These are phyloP conservation scores for Polyplosphaeria fusca DNA, from an alignment of 495 filamentous ascomycete species.

Conservation along the genomic window DNA sequence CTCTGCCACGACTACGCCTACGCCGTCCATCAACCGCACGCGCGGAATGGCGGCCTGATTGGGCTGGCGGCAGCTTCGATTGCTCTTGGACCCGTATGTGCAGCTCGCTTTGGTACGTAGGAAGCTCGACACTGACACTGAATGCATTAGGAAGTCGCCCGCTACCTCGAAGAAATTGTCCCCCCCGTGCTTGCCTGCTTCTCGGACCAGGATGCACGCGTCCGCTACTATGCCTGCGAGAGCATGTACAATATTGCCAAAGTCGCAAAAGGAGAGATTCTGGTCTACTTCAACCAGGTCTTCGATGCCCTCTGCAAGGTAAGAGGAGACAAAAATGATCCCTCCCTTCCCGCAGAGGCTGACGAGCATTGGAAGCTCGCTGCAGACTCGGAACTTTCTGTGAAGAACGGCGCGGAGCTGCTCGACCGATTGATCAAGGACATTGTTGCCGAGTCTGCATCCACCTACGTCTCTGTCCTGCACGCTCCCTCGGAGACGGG, in stretches of 20 bases:
- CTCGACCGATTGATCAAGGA: slow-evolving; percentile 96
- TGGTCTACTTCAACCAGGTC: slow-evolving; percentile 95
- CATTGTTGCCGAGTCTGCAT: slow-evolving; percentile 93
- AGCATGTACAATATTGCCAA: slow-evolving; percentile 99
- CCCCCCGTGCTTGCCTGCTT: slow-evolving; percentile 98
- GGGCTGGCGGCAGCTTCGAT: slow-evolving; percentile 95
- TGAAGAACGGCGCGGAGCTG: slow-evolving; percentile 97
- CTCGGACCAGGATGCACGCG: slow-evolving; percentile 94
- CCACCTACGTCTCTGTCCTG: slow-evolving; percentile 88
- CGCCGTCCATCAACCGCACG: slow-evolving; percentile 95
- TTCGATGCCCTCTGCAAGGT: slow-evolving; percentile 98
- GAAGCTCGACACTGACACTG: slow-evolving; percentile 11
- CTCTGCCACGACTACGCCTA: slow-evolving; percentile 98
- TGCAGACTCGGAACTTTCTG: slow-evolving; percentile 91
- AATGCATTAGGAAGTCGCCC: slow-evolving; percentile 71
- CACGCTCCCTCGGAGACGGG: slow-evolving; percentile 56
- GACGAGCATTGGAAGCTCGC: slow-evolving; percentile 61
- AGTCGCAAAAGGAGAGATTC: slow-evolving; percentile 94
- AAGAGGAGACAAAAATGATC: slow-evolving; percentile 16
- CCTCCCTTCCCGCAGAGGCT: slow-evolving; percentile 1
- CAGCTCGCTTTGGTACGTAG: not conserved
- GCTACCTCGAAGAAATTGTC: slow-evolving; percentile 87
- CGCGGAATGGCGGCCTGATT: slow-evolving; percentile 93
- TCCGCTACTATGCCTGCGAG: slow-evolving; percentile 98
- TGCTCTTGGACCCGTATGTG: slow-evolving; percentile 63